Evolutionary conservation across 2,329 filamentous ascomycete species (phyloP).

Genomic region (Colletotrichum phormii): DNA sequence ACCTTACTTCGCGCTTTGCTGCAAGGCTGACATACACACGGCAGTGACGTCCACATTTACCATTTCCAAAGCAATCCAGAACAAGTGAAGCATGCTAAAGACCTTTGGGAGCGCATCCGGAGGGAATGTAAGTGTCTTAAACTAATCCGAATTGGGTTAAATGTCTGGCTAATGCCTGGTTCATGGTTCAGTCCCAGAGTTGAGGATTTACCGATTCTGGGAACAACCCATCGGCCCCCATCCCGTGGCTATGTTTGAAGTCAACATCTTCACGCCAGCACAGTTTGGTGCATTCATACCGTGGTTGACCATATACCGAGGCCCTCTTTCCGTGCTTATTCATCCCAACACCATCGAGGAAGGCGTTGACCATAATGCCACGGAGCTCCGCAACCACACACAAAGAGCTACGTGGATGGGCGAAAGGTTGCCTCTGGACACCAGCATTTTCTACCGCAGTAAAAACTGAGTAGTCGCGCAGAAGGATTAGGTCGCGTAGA

Average conservation of each 20-base stretch:
- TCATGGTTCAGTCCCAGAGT: conserved; percentile 76
- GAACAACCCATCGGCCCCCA: conserved; percentile 85
- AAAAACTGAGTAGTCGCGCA: too few relatives aligned
- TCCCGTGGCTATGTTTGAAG: conserved; percentile 90
- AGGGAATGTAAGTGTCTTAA: conserved; percentile 73
- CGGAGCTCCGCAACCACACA: conserved; percentile 68
- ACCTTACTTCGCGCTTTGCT: neutral
- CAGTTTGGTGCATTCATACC: conserved; percentile 91
- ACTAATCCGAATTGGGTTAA: neutral
- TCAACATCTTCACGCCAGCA: conserved; percentile 85
- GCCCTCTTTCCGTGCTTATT: conserved; percentile 80
- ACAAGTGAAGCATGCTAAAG: conserved; percentile 75
- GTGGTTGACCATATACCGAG: conserved; percentile 86
- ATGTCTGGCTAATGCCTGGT: neutral
- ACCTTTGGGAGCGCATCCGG: conserved; percentile 82
- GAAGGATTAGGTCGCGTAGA: too few relatives aligned
- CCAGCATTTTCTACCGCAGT: conserved; percentile 20
- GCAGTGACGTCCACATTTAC: conserved; percentile 85
- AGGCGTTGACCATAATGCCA: conserved; percentile 43
- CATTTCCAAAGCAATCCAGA: conserved; percentile 73
- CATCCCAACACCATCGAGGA: conserved; percentile 82
- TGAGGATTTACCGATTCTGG: conserved; percentile 84
- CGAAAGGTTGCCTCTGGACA: conserved; percentile 71
- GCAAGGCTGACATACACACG: neutral
- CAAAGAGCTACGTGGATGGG: conserved; percentile 82